These are phyloP conservation scores for Trametopsis cervina DNA, from an alignment of 768 basidiomycete species.

Conservation along the genomic window DNA sequence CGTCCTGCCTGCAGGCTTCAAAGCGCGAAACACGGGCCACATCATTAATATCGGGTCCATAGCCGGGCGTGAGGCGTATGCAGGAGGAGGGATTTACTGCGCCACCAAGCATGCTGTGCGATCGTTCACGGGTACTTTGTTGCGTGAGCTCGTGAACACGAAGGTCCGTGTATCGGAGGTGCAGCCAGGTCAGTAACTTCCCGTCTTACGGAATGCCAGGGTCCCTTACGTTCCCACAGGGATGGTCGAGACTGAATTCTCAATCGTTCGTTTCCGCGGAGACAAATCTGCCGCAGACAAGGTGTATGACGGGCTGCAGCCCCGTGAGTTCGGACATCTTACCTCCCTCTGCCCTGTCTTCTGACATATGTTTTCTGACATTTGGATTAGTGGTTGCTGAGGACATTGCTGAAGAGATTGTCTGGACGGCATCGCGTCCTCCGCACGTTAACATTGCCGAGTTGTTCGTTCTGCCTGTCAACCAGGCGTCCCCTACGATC, in stretches of 20 bases:
- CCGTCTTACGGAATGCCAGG: not conserved
- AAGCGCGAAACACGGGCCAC: conserved; percentile 55
- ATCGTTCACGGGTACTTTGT: conserved; percentile 77
- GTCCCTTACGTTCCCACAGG: conserved; percentile 30
- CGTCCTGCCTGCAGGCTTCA: conserved; percentile 17
- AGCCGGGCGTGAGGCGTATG: conserved; percentile 68
- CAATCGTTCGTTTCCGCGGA: conserved; percentile 82
- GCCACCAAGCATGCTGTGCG: conserved; percentile 86
- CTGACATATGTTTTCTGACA: too few relatives aligned
- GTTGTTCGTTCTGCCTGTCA: conserved; percentile 68
- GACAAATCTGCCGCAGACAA: conserved; percentile 77
- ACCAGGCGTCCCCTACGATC: conserved; percentile 67
- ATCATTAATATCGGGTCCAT: conserved; percentile 95
- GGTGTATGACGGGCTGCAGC: conserved; percentile 86
- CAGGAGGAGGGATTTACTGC: conserved; percentile 87
- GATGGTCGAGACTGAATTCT: conserved; percentile 92
- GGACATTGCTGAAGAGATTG: conserved; percentile 96
- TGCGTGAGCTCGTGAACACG: conserved; percentile 87
- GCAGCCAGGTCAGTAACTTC: conserved; percentile 60
- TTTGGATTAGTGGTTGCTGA: conserved; percentile 62
- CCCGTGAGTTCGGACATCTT: conserved; percentile 48
- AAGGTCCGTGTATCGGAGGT: conserved; percentile 92
- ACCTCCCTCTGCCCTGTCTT: not conserved
- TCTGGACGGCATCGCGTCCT: conserved; percentile 91
- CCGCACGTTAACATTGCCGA: conserved; percentile 90